Conservation (phyloP, 192 early-diverging fungal species). For the Irineochytrium annulatum region DNA sequence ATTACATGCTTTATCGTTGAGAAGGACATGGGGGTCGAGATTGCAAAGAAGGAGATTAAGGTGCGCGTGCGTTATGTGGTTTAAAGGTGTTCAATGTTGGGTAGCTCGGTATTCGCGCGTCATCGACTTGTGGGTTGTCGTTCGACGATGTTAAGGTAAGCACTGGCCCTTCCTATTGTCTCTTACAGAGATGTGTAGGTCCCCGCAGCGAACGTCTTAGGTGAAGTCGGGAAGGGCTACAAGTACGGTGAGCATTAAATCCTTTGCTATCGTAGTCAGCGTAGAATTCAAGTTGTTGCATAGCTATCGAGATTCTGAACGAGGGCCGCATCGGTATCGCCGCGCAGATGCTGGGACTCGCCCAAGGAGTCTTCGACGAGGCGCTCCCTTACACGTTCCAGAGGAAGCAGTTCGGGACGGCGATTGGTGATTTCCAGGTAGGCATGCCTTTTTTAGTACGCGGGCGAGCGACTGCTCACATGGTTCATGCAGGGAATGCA, state of each 20-base stretch:
- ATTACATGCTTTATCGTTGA: conserved; percentile 97
- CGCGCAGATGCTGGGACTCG: conserved; percentile 95
- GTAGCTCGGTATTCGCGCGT: conserved; percentile 90
- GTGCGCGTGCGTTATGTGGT: conserved; percentile 21
- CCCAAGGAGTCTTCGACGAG: conserved; percentile 87
- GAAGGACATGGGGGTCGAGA: conserved; percentile 82
- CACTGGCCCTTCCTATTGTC: conserved; percentile 8
- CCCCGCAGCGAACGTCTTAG: conserved; percentile 82
- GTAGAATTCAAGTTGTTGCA: background rate
- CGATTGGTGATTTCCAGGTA: conserved; percentile 84
- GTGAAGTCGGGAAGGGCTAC: conserved; percentile 95
- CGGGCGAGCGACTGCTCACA: background rate
- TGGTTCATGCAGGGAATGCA: conserved; percentile 57
- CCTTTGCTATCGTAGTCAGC: background rate
- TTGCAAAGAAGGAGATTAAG: conserved; percentile 97
- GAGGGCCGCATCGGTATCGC: conserved; percentile 98
- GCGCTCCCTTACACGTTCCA: conserved; percentile 90
- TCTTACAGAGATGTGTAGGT: conserved; percentile 53
- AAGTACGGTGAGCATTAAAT: conserved; percentile 58
- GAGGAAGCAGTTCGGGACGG: conserved; percentile 86
- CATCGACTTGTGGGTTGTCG: conserved; percentile 88
- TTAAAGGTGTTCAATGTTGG: conserved; percentile 4
- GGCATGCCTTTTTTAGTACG: background rate
- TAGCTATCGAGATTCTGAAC: conserved; percentile 94
- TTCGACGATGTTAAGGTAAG: conserved; percentile 81